Base-by-base conservation (phyloP, 2,329 filamentous ascomycete genomes). In the Aspergillus hiratsukae region DNA sequence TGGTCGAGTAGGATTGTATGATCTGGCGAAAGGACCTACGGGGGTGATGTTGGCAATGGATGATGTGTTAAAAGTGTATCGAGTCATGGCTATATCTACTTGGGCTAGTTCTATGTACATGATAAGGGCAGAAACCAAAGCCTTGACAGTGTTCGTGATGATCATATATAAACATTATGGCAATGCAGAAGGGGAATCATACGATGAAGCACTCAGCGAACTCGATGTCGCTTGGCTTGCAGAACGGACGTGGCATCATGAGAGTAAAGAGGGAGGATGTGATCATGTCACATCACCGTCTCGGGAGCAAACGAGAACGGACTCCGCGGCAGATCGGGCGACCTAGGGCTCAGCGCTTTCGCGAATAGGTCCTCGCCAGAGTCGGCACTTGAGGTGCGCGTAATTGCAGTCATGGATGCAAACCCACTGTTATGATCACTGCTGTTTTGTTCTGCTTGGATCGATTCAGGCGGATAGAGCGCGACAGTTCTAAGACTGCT, bases 281-380 rank as follows among this genome's bases (percentile, higher is more conserved):
- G 55, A 46, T 46, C 9, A 5, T 17, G 19, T 46, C 43, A 57
- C 59, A 64, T 61, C 55, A 65, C 49, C 7, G 57, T 54, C 54
- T 63, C 59, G n/a, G 71, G 70, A 29, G 76, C 73, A 69, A 87
- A 83, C 3, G 82, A 83, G 68, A 96, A 97, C 0, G 91, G 91
- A 68, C 89, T 92, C 64, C 86, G 89, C 53, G 86, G 85, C 80
- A 94, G 91, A 64, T 95, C 91, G 0, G 91, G 91, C 66, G 89
- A 92, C 51, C 91, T 81, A 1, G 91, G 91, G 66, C 89, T 93
- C 76, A 96, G 85, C 1, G 90, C 91, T 52, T 96, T 81, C 0
- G 91, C 91, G 69, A 97, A 97, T 2, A 96, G 79, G 43, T 89
- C 92, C 57, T 96, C 91, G 62, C 91, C 88, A 0, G 81, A 83